Conservation (phyloP, 352 stramenopile species). For the Phytophthora syringae region DNA sequence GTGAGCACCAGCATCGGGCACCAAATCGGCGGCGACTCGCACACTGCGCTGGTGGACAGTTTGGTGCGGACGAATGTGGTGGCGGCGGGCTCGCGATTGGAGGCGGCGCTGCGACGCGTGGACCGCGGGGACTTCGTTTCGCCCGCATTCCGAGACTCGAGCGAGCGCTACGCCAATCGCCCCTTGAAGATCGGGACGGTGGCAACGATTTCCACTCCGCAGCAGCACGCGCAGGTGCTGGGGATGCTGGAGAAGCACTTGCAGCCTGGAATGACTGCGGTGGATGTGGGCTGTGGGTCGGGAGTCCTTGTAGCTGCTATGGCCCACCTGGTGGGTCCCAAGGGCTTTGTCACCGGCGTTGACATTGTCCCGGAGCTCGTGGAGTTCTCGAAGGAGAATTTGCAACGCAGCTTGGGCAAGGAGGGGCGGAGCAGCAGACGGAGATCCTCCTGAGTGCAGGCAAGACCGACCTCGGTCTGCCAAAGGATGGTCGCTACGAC, state of each 20-base stretch:
- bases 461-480: constrained; percentile 50
- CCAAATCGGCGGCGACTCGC: constrained; percentile 77
- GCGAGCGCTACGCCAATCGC: constrained; percentile 70
- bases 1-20: constrained; percentile 87
- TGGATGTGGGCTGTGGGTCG: constrained; percentile 86
- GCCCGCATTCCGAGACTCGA: constrained; percentile 29
- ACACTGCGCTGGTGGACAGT: constrained; percentile 74
- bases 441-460: constrained; percentile 50
- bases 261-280: constrained; percentile 57
- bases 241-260: constrained; percentile 70
- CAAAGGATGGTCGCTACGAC: constrained; percentile 50
- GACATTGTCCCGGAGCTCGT: constrained; percentile 86
- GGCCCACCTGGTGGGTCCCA: constrained; percentile 65
- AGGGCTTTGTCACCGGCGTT: constrained; percentile 64
- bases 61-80: constrained; percentile 82
- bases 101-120: constrained; percentile 65
- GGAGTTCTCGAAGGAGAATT: constrained; percentile 68
- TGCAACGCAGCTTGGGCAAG: constrained; percentile 52
- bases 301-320: constrained; percentile 84
- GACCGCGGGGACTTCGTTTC: constrained; percentile 71
- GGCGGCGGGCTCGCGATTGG: constrained; percentile 53
- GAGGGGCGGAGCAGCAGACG: constrained; percentile 45
- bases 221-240: constrained; percentile 86
- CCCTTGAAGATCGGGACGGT: constrained; percentile 81
- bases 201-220: constrained; percentile 87